A percentile compares a stretch with the other conserved stretches of the same genome.
Evolutionary conservation across 257 asterid genomes (phyloP).

Genomic region (Solanum megistacrolobum): DNA sequence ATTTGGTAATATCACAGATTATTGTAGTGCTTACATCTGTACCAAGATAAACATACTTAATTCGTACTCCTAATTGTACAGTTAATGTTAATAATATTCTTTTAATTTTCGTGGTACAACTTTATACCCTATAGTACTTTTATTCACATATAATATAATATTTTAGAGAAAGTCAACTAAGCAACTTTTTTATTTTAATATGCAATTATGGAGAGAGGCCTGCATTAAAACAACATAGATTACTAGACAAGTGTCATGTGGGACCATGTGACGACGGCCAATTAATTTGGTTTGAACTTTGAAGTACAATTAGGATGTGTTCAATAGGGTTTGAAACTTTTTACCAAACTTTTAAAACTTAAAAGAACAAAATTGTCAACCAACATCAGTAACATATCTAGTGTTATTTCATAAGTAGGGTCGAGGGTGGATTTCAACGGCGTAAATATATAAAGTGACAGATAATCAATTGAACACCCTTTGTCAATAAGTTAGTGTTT

Average conservation of each 20-base stretch:
- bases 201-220: neutral
- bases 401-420: neutral
- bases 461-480: no score
- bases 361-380: neutral
- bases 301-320: neutral
- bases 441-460: no score
- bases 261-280: neutral
- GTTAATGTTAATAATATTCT: neutral
- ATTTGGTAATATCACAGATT: neutral
- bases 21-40: neutral
- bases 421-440: no score
- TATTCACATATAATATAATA: neutral
- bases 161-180: neutral
- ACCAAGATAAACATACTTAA: neutral
- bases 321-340: neutral
- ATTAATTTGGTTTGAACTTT: neutral
- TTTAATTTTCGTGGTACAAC: neutral
- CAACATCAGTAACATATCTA: neutral
- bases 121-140: neutral
- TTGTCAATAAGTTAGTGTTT: no score
- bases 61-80: neutral
- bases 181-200: neutral
- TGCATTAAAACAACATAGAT: neutral
- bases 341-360: neutral
- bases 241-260: neutral